Conservation (phyloP, 129 eudicot genomes). For the Flaveria ramosissima region DNA sequence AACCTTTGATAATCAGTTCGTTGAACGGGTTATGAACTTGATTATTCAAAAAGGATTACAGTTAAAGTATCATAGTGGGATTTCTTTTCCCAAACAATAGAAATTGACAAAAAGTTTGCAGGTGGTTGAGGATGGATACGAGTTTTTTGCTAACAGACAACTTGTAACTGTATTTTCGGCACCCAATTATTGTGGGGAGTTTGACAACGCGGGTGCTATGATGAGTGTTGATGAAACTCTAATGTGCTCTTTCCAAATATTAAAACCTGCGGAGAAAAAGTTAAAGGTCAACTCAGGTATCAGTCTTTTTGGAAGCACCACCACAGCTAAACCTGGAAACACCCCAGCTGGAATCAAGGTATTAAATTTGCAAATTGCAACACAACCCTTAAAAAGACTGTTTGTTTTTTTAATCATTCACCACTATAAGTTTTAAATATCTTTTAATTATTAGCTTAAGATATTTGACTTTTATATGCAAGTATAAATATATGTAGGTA, state of each 20-base stretch:
- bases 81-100: conserved; percentile 1
- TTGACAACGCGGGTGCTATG: conserved; percentile 71
- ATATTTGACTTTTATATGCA: not conserved
- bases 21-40: not conserved
- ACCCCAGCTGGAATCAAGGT: conserved; percentile 40
- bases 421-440: not conserved
- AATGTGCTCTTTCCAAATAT: conserved; percentile 76
- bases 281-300: conserved; percentile 52
- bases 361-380: not conserved
- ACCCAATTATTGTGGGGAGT: conserved; percentile 68
- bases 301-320: conserved; percentile 61
- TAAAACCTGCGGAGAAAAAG: conserved; percentile 80
- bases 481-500: not conserved
- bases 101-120: conserved; percentile 23
- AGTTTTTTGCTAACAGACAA: conserved; percentile 74
- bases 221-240: conserved; percentile 68
- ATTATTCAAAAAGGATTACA: not conserved
- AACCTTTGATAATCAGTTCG: not conserved
- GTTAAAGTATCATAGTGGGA: not conserved
- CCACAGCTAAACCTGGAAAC: conserved; percentile 60
- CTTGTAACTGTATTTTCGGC: conserved; percentile 75
- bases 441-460: not conserved
- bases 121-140: conserved; percentile 86
- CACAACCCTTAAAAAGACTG: not conserved
- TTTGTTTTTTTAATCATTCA: not conserved